These are phyloP conservation scores for Melocanna baccifera DNA, from an alignment of 176 grass and related monocot species.

Conservation along the genomic window DNA sequence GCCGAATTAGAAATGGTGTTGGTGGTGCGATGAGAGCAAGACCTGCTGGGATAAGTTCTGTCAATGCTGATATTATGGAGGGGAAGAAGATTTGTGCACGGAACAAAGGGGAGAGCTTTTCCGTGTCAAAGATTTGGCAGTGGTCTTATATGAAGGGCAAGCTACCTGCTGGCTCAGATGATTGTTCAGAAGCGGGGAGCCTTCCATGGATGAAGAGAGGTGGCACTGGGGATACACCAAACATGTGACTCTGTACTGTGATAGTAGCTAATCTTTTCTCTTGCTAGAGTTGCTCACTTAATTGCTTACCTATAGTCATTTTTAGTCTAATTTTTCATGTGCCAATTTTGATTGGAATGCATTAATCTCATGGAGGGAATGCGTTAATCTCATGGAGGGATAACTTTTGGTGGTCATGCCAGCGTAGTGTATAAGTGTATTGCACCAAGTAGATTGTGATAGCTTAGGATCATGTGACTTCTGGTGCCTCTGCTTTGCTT, in stretches of 20 bases:
- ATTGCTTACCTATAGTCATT: conserved; percentile 46
- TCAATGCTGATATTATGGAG: conserved; percentile 54
- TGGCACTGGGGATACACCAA: conserved; percentile 29
- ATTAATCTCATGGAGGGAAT: conserved; percentile 34
- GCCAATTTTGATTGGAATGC: conserved; percentile 29
- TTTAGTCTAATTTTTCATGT: conserved; percentile 41
- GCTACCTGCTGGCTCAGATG: conserved; percentile 51
- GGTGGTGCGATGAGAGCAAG: conserved; percentile 32
- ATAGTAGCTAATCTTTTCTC: conserved; percentile 40
- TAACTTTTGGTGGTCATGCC: conserved; percentile 13
- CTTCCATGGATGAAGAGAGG: conserved; percentile 66
- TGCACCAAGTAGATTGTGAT: conserved; percentile 20
- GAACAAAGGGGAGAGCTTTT: conserved; percentile 85
- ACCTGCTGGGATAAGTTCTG: conserved; percentile 31
- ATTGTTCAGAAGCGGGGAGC: conserved; percentile 46
- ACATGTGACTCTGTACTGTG: conserved; percentile 40
- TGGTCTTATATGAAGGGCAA: conserved; percentile 72
- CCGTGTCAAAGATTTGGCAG: conserved; percentile 89
- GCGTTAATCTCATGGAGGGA: conserved; percentile 31
- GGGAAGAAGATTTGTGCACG: conserved; percentile 62
- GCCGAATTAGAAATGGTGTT: conserved; percentile 20
- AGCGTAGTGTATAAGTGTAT: conserved; percentile 3
- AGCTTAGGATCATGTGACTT: conserved; percentile 34
- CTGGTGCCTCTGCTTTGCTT: conserved; percentile 10
- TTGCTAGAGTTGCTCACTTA: conserved; percentile 25